These are phyloP conservation scores for Suhomyces taliae DNA, from an alignment of 1,139 yeast genomes.

Conservation along the genomic window DNA sequence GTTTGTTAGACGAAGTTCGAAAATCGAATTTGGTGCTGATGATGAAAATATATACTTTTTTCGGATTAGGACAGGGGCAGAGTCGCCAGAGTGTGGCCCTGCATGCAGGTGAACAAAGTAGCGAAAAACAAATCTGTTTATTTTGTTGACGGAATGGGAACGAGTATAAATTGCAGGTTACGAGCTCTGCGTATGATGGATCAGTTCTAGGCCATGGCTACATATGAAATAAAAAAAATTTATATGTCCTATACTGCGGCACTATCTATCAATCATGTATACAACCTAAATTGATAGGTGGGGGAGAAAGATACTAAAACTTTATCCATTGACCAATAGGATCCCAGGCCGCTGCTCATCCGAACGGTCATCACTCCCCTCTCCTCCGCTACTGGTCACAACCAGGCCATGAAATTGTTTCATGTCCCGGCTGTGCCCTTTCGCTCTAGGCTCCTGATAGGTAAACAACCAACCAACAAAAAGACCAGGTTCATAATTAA, in stretches of 20 bases:
- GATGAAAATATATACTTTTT: background rate
- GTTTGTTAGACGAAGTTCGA: background rate
- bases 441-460: conserved; percentile 56
- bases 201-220: conserved; percentile 6
- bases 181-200: conserved; percentile 1
- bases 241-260: too few relatives aligned
- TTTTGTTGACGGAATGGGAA: conserved; percentile 8
- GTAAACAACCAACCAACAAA: conserved; percentile 1
- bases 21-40: background rate
- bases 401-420: conserved; percentile 13
- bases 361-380: background rate
- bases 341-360: background rate
- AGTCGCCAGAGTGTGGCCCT: background rate
- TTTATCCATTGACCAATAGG: too few relatives aligned
- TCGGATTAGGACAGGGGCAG: background rate
- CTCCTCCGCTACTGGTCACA: conserved; percentile 4
- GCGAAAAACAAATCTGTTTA: conserved; percentile 12
- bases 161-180: conserved; percentile 4
- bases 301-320: too few relatives aligned
- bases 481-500: conserved; percentile 5
- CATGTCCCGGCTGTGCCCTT: background rate
- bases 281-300: too few relatives aligned
- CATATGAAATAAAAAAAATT: too few relatives aligned
- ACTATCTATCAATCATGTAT: too few relatives aligned
- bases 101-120: background rate